phyloP scores from a whole-genome alignment of 371 early-diverging fungal genomes.

The Mortierella sp. region DNA sequence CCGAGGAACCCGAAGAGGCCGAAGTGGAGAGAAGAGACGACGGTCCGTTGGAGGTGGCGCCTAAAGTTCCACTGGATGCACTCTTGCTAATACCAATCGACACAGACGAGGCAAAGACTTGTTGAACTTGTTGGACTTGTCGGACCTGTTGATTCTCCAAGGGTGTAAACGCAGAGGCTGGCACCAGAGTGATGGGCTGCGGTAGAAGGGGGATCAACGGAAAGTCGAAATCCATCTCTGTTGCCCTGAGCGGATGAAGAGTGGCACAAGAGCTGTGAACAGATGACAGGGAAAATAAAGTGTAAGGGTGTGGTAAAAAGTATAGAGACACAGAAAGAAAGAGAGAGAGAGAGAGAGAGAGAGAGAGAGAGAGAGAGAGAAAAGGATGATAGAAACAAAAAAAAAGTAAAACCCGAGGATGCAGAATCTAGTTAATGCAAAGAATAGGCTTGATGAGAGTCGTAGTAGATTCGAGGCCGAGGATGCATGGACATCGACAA shows the following conservation, averaged over 20 bases:
- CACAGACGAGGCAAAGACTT: conserved; percentile 40
- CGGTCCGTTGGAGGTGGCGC: neutral
- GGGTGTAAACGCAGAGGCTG: conserved; percentile 44
- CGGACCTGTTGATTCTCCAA: conserved; percentile 28
- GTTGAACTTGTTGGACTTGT: conserved; percentile 17
- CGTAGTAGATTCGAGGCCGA: neutral
- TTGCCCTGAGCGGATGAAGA: neutral
- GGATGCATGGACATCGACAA: conserved; percentile 34
- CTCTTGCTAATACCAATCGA: conserved; percentile 26
- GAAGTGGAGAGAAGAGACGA: conserved; percentile 5
- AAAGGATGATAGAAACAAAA: conserved; percentile 20
- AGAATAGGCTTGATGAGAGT: conserved; percentile 29
- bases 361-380: conserved; percentile 2
- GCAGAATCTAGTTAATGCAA: conserved; percentile 17
- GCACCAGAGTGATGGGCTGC: conserved; percentile 48
- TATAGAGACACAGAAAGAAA: neutral
- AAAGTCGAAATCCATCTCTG: conserved; percentile 49
- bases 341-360: neutral
- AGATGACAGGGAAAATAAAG: neutral
- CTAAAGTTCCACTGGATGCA: neutral
- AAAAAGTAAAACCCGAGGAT: conserved; percentile 20
- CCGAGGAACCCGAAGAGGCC: conserved; percentile 1
- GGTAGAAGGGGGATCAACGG: conserved; percentile 46
- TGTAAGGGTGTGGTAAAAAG: neutral
- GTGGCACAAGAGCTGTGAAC: neutral